Evolutionary conservation across 352 stramenopile genomes (phyloP).

Genomic region (Pythium guiyangense): DNA sequence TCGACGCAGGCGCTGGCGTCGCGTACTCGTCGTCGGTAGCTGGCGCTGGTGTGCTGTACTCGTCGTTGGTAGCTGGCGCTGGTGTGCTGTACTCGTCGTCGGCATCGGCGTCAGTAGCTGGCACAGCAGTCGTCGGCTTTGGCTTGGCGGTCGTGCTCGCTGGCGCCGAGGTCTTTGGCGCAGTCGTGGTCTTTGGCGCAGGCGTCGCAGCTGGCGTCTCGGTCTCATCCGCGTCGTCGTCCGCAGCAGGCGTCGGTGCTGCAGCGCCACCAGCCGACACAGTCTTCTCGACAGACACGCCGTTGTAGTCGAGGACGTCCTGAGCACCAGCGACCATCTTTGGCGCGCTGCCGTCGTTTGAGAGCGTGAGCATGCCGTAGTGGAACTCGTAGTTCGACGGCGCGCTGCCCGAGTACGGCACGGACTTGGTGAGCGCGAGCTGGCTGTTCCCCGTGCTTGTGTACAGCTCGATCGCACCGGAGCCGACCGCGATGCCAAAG

Average conservation of each 20-base stretch:
- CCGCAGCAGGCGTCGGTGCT: background rate
- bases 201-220: constrained; percentile 6
- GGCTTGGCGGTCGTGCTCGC: background rate
- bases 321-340: constrained; percentile 39
- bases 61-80: constrained; percentile 1
- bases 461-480: constrained; percentile 43
- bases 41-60: background rate
- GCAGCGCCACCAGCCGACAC: constrained; percentile 5
- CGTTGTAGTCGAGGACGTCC: constrained; percentile 64
- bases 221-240: background rate
- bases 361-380: constrained; percentile 63
- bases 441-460: constrained; percentile 37
- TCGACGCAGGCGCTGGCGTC: constrained; percentile 1
- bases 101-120: constrained; percentile 4
- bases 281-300: constrained; percentile 46
- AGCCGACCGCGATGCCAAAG: constrained; percentile 49
- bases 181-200: background rate
- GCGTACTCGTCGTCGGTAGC: background rate
- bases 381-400: constrained; percentile 54
- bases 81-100: constrained; percentile 9
- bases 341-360: constrained; percentile 43
- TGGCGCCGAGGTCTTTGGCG: background rate
- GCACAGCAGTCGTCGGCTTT: background rate
- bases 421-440: constrained; percentile 37
- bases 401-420: constrained; percentile 19